Percentiles rank a stretch among this genome's conserved stretches.
These are phyloP conservation scores for Fraxinus quadrangulata DNA, from an alignment of 257 asterid species.

Conservation along the genomic window DNA sequence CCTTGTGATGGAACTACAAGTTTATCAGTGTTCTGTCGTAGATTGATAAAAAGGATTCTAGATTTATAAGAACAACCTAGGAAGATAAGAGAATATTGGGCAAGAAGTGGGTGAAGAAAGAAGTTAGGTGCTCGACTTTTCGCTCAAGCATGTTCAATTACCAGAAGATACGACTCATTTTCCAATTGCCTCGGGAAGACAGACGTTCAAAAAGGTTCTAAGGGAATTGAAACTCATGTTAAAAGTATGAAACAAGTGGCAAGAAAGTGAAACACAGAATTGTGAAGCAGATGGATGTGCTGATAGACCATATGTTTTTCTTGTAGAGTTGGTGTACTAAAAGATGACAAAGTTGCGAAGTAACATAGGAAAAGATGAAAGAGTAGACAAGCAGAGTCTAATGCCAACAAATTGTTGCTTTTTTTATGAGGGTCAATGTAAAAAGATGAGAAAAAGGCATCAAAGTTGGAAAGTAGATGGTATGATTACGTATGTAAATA, in stretches of 20 bases:
- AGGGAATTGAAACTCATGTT: not conserved
- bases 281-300: not conserved
- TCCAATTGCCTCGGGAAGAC: not conserved
- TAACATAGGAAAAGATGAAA: conserved; percentile 19
- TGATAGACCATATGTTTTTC: not conserved
- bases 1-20: conserved; percentile 27
- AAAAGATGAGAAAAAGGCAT: not conserved
- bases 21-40: conserved; percentile 30
- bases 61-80: not conserved
- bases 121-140: not conserved
- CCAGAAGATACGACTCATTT: not conserved
- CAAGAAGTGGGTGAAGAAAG: conserved; percentile 17
- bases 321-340: not conserved
- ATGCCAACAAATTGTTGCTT: conserved; percentile 26
- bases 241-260: conserved; percentile 5
- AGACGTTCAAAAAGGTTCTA: not conserved
- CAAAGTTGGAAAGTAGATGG: not conserved
- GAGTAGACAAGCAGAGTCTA: conserved; percentile 13
- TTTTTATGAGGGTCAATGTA: conserved; percentile 22
- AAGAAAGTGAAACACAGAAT: not conserved
- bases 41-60: conserved; percentile 22
- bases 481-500: no score
- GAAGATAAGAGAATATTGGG: not conserved
- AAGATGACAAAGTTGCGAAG: conserved; percentile 18
- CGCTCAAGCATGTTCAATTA: not conserved